Conservation (phyloP, 805 yeast genomes). For the Suhomyces sp. region DNA sequence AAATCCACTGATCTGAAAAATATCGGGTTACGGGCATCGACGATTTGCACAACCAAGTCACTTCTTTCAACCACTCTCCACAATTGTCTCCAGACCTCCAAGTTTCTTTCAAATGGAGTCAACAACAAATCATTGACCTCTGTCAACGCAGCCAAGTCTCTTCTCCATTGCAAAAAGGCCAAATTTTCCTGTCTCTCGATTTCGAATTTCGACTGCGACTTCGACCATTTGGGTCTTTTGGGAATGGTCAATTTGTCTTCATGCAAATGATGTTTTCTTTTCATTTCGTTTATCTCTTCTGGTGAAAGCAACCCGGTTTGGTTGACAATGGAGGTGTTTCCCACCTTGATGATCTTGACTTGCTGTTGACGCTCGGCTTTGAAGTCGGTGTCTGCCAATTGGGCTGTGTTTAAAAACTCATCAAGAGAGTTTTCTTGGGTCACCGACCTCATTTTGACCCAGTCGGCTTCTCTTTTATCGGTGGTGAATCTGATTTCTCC, state of each 20-base stretch:
- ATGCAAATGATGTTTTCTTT: conserved; percentile 62
- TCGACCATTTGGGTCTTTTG: conserved; percentile 85
- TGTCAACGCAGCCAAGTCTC: conserved; percentile 80
- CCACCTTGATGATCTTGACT: conserved; percentile 79
- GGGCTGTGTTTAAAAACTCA: conserved; percentile 93
- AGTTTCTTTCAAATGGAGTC: conserved; percentile 95
- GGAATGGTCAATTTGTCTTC: conserved; percentile 80
- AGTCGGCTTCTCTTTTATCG: conserved; percentile 74
- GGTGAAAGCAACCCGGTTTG: conserved; percentile 52
- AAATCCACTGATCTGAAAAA: conserved; percentile 85
- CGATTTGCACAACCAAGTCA: conserved; percentile 92
- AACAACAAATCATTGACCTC: conserved; percentile 80
- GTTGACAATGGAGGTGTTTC: conserved; percentile 42
- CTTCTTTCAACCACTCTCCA: conserved; percentile 98
- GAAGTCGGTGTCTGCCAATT: conserved; percentile 92
- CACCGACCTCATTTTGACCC: conserved; percentile 90
- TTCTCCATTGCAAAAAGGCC: conserved; percentile 91
- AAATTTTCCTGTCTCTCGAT: conserved; percentile 85
- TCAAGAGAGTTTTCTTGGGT: conserved; percentile 93
- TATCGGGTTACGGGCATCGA: conserved; percentile 93
- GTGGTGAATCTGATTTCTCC: conserved; percentile 90
- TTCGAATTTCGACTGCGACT: conserved; percentile 65
- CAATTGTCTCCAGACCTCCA: conserved; percentile 96
- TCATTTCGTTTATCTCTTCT: conserved; percentile 61
- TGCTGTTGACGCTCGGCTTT: conserved; percentile 84